Evolutionary conservation across 2,329 filamentous ascomycete genomes (phyloP).

Genomic region (Fusarium marasasianum): DNA sequence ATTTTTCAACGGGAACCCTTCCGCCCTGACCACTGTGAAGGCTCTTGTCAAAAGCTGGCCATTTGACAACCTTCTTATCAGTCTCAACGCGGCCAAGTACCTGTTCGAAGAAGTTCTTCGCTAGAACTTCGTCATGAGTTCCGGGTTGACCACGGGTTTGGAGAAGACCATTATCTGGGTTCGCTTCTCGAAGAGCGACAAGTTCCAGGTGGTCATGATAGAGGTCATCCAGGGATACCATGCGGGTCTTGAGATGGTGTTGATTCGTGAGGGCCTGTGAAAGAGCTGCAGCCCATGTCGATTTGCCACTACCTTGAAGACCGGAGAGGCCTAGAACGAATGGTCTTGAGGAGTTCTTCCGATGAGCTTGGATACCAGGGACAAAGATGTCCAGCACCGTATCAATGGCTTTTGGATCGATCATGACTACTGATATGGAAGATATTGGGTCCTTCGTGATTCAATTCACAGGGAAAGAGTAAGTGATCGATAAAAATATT

Average conservation of each 20-base stretch:
- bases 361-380: conserved; percentile 26
- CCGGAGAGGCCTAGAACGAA: conserved; percentile 39
- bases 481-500: background rate
- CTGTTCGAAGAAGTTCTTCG: conserved; percentile 15
- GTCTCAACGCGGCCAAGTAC: background rate
- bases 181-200: conserved; percentile 25
- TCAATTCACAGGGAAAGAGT: background rate
- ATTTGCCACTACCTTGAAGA: conserved; percentile 41
- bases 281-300: conserved; percentile 39
- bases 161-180: conserved; percentile 30
- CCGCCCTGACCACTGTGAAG: conserved; percentile 34
- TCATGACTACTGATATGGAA: conserved; percentile 11
- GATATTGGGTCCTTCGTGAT: background rate
- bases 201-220: conserved; percentile 34
- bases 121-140: conserved; percentile 34
- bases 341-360: conserved; percentile 10
- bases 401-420: conserved; percentile 33
- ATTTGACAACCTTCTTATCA: conserved; percentile 6
- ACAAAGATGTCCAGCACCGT: conserved; percentile 29
- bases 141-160: conserved; percentile 36
- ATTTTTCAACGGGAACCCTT: conserved; percentile 23
- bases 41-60: conserved; percentile 41
- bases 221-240: conserved; percentile 34
- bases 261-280: conserved; percentile 18
- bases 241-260: conserved; percentile 30